phyloP scores from a whole-genome alignment of 805 yeast species.

The Myxozyma kluyveri region DNA sequence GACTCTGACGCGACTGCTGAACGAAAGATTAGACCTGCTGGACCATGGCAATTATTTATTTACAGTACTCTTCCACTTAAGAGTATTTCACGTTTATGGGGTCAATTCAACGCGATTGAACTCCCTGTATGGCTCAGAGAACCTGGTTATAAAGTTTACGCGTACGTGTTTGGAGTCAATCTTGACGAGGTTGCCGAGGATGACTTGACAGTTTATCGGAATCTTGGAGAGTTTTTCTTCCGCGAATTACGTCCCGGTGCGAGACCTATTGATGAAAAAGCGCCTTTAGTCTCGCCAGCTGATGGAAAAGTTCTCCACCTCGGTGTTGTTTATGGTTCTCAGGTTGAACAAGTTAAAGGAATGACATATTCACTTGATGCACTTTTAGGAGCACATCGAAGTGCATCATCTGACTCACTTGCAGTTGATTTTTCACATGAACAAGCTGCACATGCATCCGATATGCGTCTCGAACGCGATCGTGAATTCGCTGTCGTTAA shows the following conservation, averaged over 20 bases:
- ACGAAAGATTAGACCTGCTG: conserved; percentile 52
- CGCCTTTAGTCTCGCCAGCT: conserved; percentile 79
- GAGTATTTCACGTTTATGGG: conserved; percentile 92
- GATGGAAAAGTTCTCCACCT: conserved; percentile 88
- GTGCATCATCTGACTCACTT: conserved; percentile 29
- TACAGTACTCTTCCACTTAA: conserved; percentile 89
- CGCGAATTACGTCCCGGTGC: conserved; percentile 73
- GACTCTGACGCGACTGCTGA: neutral
- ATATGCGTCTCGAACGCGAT: conserved; percentile 50
- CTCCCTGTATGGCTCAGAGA: conserved; percentile 86
- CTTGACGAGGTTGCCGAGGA: conserved; percentile 85
- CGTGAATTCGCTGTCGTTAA: conserved; percentile 74
- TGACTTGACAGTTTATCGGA: conserved; percentile 68
- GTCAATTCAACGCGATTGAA: conserved; percentile 75
- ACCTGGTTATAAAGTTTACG: conserved; percentile 76
- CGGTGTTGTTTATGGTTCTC: conserved; percentile 70
- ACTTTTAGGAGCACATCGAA: conserved; percentile 57
- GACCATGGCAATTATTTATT: conserved; percentile 85
- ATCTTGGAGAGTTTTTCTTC: conserved; percentile 88
- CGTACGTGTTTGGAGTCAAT: conserved; percentile 80
- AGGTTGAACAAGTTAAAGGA: conserved; percentile 94
- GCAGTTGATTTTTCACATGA: conserved; percentile 46
- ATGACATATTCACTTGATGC: conserved; percentile 89
- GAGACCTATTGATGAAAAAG: conserved; percentile 67
- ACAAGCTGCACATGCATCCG: conserved; percentile 36